These are phyloP conservation scores for Auxenochlorella pyrenoidosa DNA, from an alignment of 139 green algal genomes.

Conservation along the genomic window DNA sequence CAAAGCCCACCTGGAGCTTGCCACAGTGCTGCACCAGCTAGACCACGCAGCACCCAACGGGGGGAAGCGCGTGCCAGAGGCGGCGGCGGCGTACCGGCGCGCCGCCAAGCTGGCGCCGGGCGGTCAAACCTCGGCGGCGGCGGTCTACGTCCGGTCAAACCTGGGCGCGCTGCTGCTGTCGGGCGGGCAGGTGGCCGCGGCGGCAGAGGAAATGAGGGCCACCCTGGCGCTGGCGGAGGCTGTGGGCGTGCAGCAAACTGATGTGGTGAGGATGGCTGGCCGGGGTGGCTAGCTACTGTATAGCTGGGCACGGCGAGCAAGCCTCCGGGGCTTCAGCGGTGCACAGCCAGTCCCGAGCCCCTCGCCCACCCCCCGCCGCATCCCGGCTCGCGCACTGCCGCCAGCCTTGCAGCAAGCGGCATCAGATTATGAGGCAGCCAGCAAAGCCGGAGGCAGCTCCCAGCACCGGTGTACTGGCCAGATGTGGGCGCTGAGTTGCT, in stretches of 20 bases:
- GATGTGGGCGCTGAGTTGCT: not conserved
- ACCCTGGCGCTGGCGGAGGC: conserved; percentile 1
- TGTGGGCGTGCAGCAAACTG: conserved; percentile 1
- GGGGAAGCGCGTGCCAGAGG: conserved; percentile 58
- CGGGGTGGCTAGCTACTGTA: no score
- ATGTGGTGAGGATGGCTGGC: not conserved
- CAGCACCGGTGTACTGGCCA: no score
- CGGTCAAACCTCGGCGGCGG: not conserved
- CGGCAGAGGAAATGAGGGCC: conserved; percentile 15
- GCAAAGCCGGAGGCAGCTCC: no score
- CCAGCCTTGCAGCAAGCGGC: no score
- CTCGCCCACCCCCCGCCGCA: no score
- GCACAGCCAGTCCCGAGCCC: no score
- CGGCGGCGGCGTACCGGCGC: conserved; percentile 62
- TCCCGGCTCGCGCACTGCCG: no score
- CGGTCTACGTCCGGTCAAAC: conserved; percentile 41
- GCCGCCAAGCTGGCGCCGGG: conserved; percentile 25
- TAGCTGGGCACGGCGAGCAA: not conserved
- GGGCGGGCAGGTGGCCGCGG: conserved; percentile 35
- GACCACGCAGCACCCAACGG: conserved; percentile 66
- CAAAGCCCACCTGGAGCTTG: conserved; percentile 54
- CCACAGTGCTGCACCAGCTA: conserved; percentile 58
- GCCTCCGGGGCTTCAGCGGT: no score
- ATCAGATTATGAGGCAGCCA: no score
- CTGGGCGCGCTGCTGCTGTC: conserved; percentile 67